Conservation (phyloP, 192 early-diverging fungal species). For the Neocallimastix lanati region DNA sequence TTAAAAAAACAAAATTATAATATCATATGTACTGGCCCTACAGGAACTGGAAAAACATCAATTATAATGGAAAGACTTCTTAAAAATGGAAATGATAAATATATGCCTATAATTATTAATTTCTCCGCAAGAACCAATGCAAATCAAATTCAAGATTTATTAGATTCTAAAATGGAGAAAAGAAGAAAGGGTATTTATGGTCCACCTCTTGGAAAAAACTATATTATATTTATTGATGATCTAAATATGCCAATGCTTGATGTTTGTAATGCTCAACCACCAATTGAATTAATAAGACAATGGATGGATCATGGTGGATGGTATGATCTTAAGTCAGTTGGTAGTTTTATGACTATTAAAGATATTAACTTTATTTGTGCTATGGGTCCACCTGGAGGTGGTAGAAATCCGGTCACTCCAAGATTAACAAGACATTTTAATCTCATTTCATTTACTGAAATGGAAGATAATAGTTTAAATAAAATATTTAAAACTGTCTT, state of each 20-base stretch:
- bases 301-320: conserved; percentile 33
- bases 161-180: conserved; percentile 43
- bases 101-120: conserved; percentile 25
- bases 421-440: conserved; percentile 38
- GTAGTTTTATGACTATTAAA: conserved; percentile 8
- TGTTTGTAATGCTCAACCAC: conserved; percentile 36
- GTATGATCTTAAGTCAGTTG: conserved; percentile 40
- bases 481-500: conserved; percentile 33
- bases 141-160: conserved; percentile 31
- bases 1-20: conserved; percentile 22
- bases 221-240: conserved; percentile 38
- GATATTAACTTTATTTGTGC: conserved; percentile 30
- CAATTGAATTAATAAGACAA: conserved; percentile 29
- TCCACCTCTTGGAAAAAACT: conserved; percentile 27
- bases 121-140: conserved; percentile 41
- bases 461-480: conserved; percentile 21
- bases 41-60: conserved; percentile 40
- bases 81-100: conserved; percentile 19
- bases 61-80: conserved; percentile 32
- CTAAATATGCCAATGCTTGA: conserved; percentile 43
- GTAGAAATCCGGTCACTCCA: conserved; percentile 28
- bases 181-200: conserved; percentile 37
- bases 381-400: conserved; percentile 39
- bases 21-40: conserved; percentile 29
- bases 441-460: conserved; percentile 28